Evolutionary conservation across 2,329 filamentous ascomycete genomes (phyloP).

Genomic region (Coniochaeta sp.): DNA sequence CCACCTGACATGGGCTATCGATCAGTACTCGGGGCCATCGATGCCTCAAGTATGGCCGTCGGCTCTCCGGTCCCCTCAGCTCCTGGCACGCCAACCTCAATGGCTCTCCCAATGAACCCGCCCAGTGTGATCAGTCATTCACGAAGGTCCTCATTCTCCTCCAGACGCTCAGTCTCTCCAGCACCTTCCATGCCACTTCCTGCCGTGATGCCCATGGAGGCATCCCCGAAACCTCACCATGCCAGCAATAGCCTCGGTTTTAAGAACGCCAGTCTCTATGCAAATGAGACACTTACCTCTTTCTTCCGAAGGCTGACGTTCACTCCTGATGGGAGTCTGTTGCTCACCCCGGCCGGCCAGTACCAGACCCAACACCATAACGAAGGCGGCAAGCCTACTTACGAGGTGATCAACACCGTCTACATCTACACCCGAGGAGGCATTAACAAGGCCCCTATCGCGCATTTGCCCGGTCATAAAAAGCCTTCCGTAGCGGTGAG

Average conservation of each 20-base stretch:
- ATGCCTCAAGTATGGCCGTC: slow-evolving; percentile 44
- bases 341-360: slow-evolving; percentile 91
- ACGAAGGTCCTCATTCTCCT: slow-evolving; percentile 87
- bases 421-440: slow-evolving; percentile 97
- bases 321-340: slow-evolving; percentile 85
- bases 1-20: slow-evolving; percentile 72
- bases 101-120: slow-evolving; percentile 92
- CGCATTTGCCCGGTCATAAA: slow-evolving; percentile 93
- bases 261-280: slow-evolving; percentile 85
- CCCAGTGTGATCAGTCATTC: slow-evolving; percentile 84
- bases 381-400: slow-evolving; percentile 64
- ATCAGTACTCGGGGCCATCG: slow-evolving; percentile 52
- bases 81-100: slow-evolving; percentile 85
- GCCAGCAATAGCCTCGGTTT: slow-evolving; percentile 49
- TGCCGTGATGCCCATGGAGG: slow-evolving; percentile 88
- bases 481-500: slow-evolving; percentile 95
- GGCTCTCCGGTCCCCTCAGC: slow-evolving; percentile 86
- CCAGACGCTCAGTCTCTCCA: slow-evolving; percentile 81
- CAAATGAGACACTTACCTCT: slow-evolving; percentile 92
- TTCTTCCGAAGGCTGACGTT: slow-evolving; percentile 94
- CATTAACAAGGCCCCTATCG: slow-evolving; percentile 92
- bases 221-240: slow-evolving; percentile 71
- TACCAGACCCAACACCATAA: slow-evolving; percentile 72
- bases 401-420: slow-evolving; percentile 92
- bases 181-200: slow-evolving; percentile 90